phyloP scores from a whole-genome alignment of 345 rosid genomes.

The Salix caprea region DNA sequence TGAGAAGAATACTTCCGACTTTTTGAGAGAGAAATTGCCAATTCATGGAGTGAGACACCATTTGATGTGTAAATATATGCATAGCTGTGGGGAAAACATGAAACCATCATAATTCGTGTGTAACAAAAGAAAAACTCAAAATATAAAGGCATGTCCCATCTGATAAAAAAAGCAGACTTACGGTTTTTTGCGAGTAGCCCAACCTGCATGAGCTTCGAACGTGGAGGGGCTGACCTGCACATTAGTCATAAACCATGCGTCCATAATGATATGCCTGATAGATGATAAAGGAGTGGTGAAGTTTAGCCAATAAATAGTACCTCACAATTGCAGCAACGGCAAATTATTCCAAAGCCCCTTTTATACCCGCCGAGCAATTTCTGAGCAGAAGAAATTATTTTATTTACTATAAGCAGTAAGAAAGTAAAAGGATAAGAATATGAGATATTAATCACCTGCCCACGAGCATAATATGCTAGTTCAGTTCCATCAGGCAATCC shows the following conservation, averaged over 20 bases:
- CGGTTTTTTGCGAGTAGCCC: conserved; percentile 32
- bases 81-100: conserved; percentile 51
- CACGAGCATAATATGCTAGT: conserved; percentile 33
- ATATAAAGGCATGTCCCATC: not conserved
- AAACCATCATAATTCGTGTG: not conserved
- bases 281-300: not conserved
- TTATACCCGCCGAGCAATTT: conserved; percentile 32
- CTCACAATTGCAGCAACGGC: conserved; percentile 29
- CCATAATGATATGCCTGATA: not conserved
- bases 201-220: conserved; percentile 37
- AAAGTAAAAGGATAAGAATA: conserved; percentile 20
- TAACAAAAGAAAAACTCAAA: not conserved
- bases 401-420: conserved; percentile 22
- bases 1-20: conserved; percentile 71
- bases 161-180: conserved; percentile 8
- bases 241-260: not conserved
- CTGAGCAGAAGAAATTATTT: conserved; percentile 35
- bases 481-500: conserved; percentile 36
- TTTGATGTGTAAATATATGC: conserved; percentile 89
- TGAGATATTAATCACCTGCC: conserved; percentile 27
- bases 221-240: conserved; percentile 35
- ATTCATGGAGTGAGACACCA: conserved; percentile 96
- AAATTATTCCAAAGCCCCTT: conserved; percentile 27
- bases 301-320: conserved; percentile 10
- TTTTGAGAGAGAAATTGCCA: conserved; percentile 83